These are phyloP conservation scores for Pleurotus citrinopileatus DNA, from an alignment of 768 basidiomycete genomes.

Conservation along the genomic window DNA sequence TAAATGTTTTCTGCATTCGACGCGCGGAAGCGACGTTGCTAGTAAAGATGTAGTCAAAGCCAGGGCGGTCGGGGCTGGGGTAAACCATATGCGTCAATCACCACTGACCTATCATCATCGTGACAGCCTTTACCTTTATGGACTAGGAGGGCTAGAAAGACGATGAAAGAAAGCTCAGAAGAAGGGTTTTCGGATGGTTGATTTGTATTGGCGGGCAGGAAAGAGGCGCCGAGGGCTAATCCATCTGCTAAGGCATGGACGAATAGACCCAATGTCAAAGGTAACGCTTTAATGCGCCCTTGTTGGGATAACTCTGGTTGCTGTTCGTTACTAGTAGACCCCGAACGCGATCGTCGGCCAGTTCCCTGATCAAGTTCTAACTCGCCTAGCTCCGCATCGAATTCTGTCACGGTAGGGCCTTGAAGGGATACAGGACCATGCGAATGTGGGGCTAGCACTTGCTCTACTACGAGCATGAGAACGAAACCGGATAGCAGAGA, in stretches of 20 bases:
- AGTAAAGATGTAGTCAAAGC: slow-evolving; percentile 85
- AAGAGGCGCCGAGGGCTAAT: slow-evolving; percentile 83
- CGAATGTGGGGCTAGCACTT: slow-evolving; percentile 51
- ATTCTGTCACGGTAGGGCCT: slow-evolving; percentile 26
- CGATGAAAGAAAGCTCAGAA: slow-evolving; percentile 66
- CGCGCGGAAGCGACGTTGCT: slow-evolving; percentile 64
- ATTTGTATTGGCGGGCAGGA: slow-evolving; percentile 31
- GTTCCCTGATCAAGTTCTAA: slow-evolving; percentile 42
- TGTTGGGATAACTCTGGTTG: not conserved
- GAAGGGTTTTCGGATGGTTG: slow-evolving; percentile 21
- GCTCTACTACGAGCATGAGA: slow-evolving; percentile 69
- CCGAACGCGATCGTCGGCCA: slow-evolving; percentile 14
- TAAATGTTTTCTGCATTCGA: slow-evolving; percentile 72
- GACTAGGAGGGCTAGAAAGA: slow-evolving; percentile 87
- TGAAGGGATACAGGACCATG: slow-evolving; percentile 25
- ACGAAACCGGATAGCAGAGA: slow-evolving; percentile 62
- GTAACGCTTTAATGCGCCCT: slow-evolving; percentile 40
- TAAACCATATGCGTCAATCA: no score
- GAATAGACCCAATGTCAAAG: slow-evolving; percentile 82
- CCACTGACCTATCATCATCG: no score
- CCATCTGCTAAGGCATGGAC: slow-evolving; percentile 92
- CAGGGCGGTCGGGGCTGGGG: slow-evolving; percentile 82
- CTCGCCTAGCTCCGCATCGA: slow-evolving; percentile 64
- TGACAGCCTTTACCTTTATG: slow-evolving; percentile 75
- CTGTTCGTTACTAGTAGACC: slow-evolving; percentile 14